Conservation (phyloP, 257 asterid species). For the Przewalskia tangutica region DNA sequence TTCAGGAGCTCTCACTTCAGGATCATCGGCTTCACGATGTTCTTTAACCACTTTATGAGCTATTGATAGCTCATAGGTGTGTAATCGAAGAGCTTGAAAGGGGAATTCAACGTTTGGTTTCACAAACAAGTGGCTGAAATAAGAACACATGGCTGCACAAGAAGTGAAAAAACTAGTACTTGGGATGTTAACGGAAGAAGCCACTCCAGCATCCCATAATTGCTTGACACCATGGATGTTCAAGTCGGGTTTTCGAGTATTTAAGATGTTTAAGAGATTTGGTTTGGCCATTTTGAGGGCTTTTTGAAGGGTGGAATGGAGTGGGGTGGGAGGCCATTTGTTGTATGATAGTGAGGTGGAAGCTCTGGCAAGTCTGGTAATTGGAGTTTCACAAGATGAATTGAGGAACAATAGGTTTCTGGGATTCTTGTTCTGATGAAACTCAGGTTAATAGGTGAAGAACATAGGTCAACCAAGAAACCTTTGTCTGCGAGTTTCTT, state of each 20-base stretch:
- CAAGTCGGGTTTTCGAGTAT: slow-evolving; percentile 27
- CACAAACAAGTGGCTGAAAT: slow-evolving; percentile 10
- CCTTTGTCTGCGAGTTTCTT: slow-evolving; percentile 27
- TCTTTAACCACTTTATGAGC: not conserved
- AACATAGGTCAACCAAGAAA: slow-evolving; percentile 20
- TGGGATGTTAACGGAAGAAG: slow-evolving; percentile 13
- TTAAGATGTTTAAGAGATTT: slow-evolving; percentile 11
- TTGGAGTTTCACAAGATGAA: slow-evolving; percentile 30
- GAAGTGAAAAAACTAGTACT: slow-evolving; percentile 21
- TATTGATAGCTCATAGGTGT: slow-evolving; percentile 1
- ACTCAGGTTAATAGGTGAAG: slow-evolving; percentile 33
- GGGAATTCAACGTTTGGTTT: slow-evolving; percentile 17
- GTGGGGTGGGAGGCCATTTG: slow-evolving; percentile 51
- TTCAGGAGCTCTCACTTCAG: not conserved
- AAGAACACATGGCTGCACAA: slow-evolving; percentile 24
- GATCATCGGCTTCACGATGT: not conserved
- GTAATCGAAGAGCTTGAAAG: slow-evolving; percentile 18
- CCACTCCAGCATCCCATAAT: slow-evolving; percentile 27
- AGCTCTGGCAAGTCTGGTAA: slow-evolving; percentile 26
- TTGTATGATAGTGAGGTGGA: slow-evolving; percentile 41
- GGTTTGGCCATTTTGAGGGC: slow-evolving; percentile 27
- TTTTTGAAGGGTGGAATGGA: slow-evolving; percentile 23
- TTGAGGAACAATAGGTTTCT: not conserved
- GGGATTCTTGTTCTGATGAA: slow-evolving; percentile 27
- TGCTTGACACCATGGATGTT: slow-evolving; percentile 25